Evolutionary conservation across 2,329 filamentous ascomycete species (phyloP).

Genomic region (Ophiocordyceps camponoti-leonardi): DNA sequence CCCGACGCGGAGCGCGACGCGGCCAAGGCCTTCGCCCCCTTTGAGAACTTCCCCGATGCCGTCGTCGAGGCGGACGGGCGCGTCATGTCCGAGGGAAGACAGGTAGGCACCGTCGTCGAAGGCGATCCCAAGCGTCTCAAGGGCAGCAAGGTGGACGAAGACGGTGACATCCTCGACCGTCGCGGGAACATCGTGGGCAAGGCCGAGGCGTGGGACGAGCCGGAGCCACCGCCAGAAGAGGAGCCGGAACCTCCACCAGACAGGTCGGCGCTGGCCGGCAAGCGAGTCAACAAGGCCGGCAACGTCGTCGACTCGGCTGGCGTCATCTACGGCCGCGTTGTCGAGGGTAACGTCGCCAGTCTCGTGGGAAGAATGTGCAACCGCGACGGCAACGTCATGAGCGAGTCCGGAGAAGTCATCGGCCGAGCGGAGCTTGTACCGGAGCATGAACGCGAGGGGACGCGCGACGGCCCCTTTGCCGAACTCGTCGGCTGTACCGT

Average conservation of each 20-base stretch:
- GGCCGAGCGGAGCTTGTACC: slow-evolving; percentile 51
- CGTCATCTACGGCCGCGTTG: slow-evolving; percentile 42
- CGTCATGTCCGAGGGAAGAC: slow-evolving; percentile 30
- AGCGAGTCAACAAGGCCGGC: slow-evolving; percentile 55
- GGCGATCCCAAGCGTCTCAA: slow-evolving; percentile 47
- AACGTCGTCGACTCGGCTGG: slow-evolving; percentile 38
- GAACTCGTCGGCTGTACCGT: slow-evolving; percentile 48
- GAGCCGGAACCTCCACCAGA: slow-evolving; percentile 34
- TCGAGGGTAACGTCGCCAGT: slow-evolving; percentile 47
- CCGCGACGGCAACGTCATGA: slow-evolving; percentile 53
- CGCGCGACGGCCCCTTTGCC: slow-evolving; percentile 51
- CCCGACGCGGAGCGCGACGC: slow-evolving; percentile 35
- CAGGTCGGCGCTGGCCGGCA: slow-evolving; percentile 47
- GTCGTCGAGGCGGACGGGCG: slow-evolving; percentile 34
- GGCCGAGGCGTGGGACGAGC: slow-evolving; percentile 49
- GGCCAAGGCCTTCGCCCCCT: slow-evolving; percentile 28
- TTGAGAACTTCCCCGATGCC: slow-evolving; percentile 40
- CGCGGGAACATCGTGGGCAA: slow-evolving; percentile 50
- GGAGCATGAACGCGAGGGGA: slow-evolving; percentile 44
- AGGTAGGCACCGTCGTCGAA: slow-evolving; percentile 43
- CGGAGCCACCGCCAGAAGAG: slow-evolving; percentile 28
- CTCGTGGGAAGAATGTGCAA: slow-evolving; percentile 54
- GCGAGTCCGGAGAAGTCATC: slow-evolving; percentile 54
- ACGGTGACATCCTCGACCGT: slow-evolving; percentile 52
- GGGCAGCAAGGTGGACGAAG: slow-evolving; percentile 49